Evolutionary conservation across 495 filamentous ascomycete genomes (phyloP).

Genomic region (Penicillium bialowiezense): DNA sequence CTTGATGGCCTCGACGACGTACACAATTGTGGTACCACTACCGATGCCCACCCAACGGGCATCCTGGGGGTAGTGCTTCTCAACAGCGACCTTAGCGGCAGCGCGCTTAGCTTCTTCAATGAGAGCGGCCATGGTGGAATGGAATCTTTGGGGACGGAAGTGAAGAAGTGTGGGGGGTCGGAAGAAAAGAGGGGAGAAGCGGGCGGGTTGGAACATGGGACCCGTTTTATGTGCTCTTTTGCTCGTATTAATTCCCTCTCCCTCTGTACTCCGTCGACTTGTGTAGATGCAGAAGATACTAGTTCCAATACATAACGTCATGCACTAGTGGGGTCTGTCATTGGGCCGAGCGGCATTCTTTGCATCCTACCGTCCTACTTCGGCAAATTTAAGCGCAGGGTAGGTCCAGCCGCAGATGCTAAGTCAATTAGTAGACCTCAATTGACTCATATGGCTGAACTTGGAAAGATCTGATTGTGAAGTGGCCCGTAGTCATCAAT

Average conservation of each 20-base stretch:
- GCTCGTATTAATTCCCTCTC: neutral
- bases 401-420: neutral
- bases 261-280: slow-evolving; percentile 6
- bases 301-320: neutral
- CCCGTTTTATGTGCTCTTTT: no score
- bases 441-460: no score
- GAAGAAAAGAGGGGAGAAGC: slow-evolving; percentile 14
- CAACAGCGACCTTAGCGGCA: slow-evolving; percentile 80
- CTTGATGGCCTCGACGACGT: slow-evolving; percentile 93
- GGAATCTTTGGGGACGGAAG: slow-evolving; percentile 18
- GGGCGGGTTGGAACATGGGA: slow-evolving; percentile 12
- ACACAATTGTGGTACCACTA: slow-evolving; percentile 88
- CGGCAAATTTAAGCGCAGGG: neutral
- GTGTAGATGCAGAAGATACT: neutral
- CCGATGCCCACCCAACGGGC: slow-evolving; percentile 87
- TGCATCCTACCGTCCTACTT: neutral
- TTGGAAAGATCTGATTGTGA: no score
- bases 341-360: neutral
- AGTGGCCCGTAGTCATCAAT: no score
- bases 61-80: slow-evolving; percentile 72
- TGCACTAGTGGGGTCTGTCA: neutral
- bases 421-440: no score
- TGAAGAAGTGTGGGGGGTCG: slow-evolving; percentile 4
- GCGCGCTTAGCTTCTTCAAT: slow-evolving; percentile 82
- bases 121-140: slow-evolving; percentile 36